Base-by-base conservation (phyloP, 768 basidiomycete species). In the Lactifluus echinatus region DNA sequence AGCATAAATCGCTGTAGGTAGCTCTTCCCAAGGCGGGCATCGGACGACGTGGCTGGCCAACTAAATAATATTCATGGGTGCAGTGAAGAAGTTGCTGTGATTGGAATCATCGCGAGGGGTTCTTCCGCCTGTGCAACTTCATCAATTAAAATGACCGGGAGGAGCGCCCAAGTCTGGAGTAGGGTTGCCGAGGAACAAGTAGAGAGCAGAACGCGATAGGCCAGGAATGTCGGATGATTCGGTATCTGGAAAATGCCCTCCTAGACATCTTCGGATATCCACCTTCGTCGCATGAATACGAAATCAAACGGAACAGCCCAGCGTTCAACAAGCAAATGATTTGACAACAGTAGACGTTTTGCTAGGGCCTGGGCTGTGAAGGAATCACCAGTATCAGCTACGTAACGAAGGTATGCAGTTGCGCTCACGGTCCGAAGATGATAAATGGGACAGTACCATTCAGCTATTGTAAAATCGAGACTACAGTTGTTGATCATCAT, bases 121-220 rank as follows among this genome's bases (percentile, higher is more conserved):
- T 85, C 83, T 39, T 75, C 76, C 0, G 76, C 83, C 61, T 85
- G 82, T 0, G 81, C 83, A 4, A 81, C 83, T 56, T 85, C 83
- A 61, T 85, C 83, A 39, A 83, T 69, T 60, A 85, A n/a, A n/a
- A n/a, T n/a, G n/a, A n/a, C n/a, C n/a, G n/a, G n/a, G n/a, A n/a
- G n/a, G n/a, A n/a, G n/a, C n/a, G n/a, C n/a, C n/a, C n/a, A n/a
- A n/a, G n/a, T n/a, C n/a, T n/a, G n/a, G n/a, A n/a, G n/a, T n/a
- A n/a, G n/a, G n/a, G n/a, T n/a, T n/a, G 75, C 83, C 0, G 80
- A 78, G 10, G 81, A 60, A 65, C 83, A 84, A 0, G 83, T 85
- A 3, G 79, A 70, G 0, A 84, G 76, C 21, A 85, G 71, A 8
- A 83, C 79, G 3, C 76, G 74, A 64, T 71, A 83, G 31, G 66